Evolutionary conservation across 371 early-diverging fungal genomes (phyloP).

Genomic region (Lichtheimia corymbifera): DNA sequence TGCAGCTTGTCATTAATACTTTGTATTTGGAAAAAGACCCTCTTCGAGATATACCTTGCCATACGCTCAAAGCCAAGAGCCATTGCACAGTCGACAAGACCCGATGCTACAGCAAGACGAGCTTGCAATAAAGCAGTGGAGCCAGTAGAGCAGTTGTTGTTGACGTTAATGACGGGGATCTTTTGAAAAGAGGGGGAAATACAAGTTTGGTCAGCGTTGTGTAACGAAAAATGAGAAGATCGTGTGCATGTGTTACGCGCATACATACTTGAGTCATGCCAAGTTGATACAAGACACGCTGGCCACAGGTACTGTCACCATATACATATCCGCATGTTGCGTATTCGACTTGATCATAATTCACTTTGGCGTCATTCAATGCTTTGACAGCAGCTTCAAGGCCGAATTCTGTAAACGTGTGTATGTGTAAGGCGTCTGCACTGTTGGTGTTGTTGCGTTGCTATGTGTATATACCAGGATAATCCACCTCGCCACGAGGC

Average conservation of each 20-base stretch:
- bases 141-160: conserved; percentile 84
- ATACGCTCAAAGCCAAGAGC: conserved; percentile 84
- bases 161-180: conserved; percentile 69
- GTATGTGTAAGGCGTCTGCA: neutral
- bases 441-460: neutral
- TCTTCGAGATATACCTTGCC: conserved; percentile 27
- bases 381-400: conserved; percentile 78
- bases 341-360: conserved; percentile 68
- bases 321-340: conserved; percentile 66
- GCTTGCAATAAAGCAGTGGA: conserved; percentile 79
- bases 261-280: conserved; percentile 58
- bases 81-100: conserved; percentile 75
- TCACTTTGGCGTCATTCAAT: conserved; percentile 67
- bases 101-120: conserved; percentile 67
- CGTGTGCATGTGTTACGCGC: too few relatives aligned
- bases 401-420: conserved; percentile 53
- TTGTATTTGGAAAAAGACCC: neutral
- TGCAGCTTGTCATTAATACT: neutral
- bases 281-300: conserved; percentile 72
- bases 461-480: conserved; percentile 46
- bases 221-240: neutral
- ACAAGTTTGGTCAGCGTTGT: neutral
- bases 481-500: conserved; percentile 61
- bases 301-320: conserved; percentile 77
- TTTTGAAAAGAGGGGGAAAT: neutral